phyloP scores from a whole-genome alignment of 352 stramenopile genomes.

The Plasmopara muralis region DNA sequence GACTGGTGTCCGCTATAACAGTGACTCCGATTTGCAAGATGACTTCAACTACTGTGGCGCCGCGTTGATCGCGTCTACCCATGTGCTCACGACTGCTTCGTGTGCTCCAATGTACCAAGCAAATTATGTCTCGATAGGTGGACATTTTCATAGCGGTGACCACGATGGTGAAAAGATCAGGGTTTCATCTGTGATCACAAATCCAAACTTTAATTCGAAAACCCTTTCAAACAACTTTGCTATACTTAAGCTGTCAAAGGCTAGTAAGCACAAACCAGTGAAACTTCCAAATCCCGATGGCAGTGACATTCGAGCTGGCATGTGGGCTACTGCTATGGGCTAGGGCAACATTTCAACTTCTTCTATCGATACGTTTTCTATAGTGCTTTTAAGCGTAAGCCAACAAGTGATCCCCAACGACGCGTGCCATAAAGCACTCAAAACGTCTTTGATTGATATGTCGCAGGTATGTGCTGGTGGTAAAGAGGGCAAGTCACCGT shows the following conservation, averaged over 20 bases:
- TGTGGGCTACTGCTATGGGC: no score
- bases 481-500: constrained; percentile 20
- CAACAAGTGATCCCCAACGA: constrained; percentile 6
- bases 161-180: no score
- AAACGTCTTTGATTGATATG: constrained; percentile 11
- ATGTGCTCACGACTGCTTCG: constrained; percentile 24
- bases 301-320: no score
- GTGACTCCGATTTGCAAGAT: constrained; percentile 14
- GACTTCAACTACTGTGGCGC: constrained; percentile 22
- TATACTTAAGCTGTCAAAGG: no score
- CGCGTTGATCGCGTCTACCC: constrained; percentile 13
- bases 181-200: no score
- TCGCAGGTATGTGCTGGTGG: constrained; percentile 27
- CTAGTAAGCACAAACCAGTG: no score
- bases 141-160: constrained; percentile 18
- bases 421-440: constrained; percentile 11
- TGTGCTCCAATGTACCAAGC: constrained; percentile 2
- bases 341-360: no score
- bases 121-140: constrained; percentile 25
- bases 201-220: no score
- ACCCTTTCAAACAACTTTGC: no score
- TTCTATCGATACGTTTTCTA: no score
- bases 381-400: no score
- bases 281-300: no score
- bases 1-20: constrained; percentile 16